Evolutionary conservation across 352 stramenopile genomes (phyloP).

Genomic region (Phytophthora pisi): DNA sequence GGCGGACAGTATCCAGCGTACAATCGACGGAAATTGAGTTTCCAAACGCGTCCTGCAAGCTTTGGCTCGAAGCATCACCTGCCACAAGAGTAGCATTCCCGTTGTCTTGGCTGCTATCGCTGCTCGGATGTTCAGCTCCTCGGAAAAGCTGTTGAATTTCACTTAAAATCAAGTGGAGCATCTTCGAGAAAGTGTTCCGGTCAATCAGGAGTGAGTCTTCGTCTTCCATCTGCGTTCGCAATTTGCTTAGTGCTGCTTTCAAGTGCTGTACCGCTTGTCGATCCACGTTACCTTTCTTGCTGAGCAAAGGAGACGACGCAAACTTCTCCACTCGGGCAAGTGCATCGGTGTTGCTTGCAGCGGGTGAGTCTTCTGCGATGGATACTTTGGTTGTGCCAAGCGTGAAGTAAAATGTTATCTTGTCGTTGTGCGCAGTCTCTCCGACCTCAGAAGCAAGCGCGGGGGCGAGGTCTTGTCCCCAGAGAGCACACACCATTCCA

Average conservation of each 20-base stretch:
- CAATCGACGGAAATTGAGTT: constrained; percentile 50
- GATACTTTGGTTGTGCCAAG: constrained; percentile 55
- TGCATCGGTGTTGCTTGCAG: constrained; percentile 27
- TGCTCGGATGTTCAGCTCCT: background rate
- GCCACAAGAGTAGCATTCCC: background rate
- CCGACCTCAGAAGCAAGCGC: constrained; percentile 26
- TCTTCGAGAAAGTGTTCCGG: constrained; percentile 32
- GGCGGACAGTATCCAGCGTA: constrained; percentile 50
- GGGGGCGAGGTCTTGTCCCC: constrained; percentile 62
- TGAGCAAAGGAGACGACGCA: constrained; percentile 54
- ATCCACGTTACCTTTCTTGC: constrained; percentile 44
- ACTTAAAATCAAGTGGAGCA: constrained; percentile 36
- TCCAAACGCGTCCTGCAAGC: constrained; percentile 51
- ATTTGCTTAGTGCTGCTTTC: constrained; percentile 40
- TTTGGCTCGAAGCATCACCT: background rate
- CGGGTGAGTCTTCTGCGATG: constrained; percentile 22
- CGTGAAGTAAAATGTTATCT: constrained; percentile 63
- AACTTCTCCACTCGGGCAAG: constrained; percentile 54
- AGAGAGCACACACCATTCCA: constrained; percentile 63
- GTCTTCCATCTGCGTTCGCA: constrained; percentile 72
- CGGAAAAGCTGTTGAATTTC: constrained; percentile 54
- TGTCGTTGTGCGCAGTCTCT: constrained; percentile 4
- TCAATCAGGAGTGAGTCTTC: constrained; percentile 64
- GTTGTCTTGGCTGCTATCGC: background rate
- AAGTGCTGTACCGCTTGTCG: constrained; percentile 37